A percentile compares a stretch with the other conserved stretches of the same genome.
Conservation (phyloP, 257 asterid genomes). For the Lantana camara region DNA sequence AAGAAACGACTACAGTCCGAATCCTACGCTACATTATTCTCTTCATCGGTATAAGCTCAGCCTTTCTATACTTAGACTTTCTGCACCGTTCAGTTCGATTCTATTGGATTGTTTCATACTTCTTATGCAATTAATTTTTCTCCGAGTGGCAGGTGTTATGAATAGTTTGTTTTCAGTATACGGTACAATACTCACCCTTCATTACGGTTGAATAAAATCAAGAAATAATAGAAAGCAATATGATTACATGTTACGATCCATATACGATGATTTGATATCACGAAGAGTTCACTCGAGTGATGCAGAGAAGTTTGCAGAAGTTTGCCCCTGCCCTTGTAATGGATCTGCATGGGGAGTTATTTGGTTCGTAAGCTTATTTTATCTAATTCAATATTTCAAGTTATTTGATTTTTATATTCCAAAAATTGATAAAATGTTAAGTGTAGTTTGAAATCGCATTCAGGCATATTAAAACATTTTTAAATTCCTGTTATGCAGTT, state of each 20-base stretch:
- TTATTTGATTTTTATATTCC: too few relatives aligned
- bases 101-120: background rate
- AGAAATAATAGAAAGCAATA: background rate
- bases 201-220: conserved; percentile 23
- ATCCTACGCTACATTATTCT: conserved; percentile 85
- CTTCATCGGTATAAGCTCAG: conserved; percentile 74
- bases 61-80: conserved; percentile 9
- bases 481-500: background rate
- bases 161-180: conserved; percentile 94
- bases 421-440: background rate
- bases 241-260: conserved; percentile 42
- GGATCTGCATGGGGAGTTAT: conserved; percentile 95
- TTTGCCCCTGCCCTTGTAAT: conserved; percentile 95
- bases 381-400: background rate
- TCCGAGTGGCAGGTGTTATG: conserved; percentile 82
- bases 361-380: conserved; percentile 49
- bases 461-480: too few relatives aligned
- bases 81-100: conserved; percentile 7
- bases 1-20: conserved; percentile 71
- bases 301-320: conserved; percentile 98
- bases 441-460: too few relatives aligned
- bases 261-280: conserved; percentile 92
- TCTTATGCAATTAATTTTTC: conserved; percentile 16
- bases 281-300: conserved; percentile 93
- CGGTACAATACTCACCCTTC: conserved; percentile 48